Conservation (phyloP, 371 early-diverging fungal species). For the Mortierella polycephala region DNA sequence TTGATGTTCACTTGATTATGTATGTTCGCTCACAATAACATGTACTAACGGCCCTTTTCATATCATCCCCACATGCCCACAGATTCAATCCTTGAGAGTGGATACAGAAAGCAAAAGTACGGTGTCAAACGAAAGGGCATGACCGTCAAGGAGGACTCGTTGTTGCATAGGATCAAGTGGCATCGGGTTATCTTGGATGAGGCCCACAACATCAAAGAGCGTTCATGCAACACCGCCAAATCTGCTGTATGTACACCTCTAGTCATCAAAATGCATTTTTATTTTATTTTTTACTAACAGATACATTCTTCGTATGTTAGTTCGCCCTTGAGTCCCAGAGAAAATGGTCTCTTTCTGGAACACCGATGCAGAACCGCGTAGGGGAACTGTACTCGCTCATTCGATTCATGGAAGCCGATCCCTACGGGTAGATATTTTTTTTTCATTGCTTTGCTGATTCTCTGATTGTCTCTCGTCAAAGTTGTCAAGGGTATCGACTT, state of each 20-base stretch:
- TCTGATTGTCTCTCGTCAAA: neutral
- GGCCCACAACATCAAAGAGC: constrained; percentile 97
- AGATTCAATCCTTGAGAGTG: constrained; percentile 82
- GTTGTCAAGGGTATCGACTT: too few relatives aligned
- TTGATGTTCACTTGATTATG: neutral
- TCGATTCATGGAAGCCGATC: constrained; percentile 72
- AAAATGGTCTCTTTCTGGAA: constrained; percentile 95
- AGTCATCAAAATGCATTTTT: neutral
- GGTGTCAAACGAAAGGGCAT: constrained; percentile 71
- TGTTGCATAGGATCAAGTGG: constrained; percentile 85
- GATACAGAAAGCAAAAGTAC: constrained; percentile 78
- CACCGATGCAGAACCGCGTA: constrained; percentile 98
- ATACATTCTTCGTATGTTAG: constrained; percentile 27
- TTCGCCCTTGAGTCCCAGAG: constrained; percentile 80
- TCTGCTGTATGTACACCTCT: constrained; percentile 81
- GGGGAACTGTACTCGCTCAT: constrained; percentile 97
- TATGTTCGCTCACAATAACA: neutral
- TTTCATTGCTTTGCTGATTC: neutral
- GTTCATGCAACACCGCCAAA: constrained; percentile 88
- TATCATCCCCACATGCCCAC: neutral
- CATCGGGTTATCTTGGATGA: constrained; percentile 93
- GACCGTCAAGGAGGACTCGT: constrained; percentile 71
- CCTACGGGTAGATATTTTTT: constrained; percentile 32
- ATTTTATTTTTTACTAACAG: neutral
- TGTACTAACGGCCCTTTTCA: neutral